These are phyloP conservation scores for Dactylella cylindrospora DNA, from an alignment of 2,329 filamentous ascomycete genomes.

Conservation along the genomic window DNA sequence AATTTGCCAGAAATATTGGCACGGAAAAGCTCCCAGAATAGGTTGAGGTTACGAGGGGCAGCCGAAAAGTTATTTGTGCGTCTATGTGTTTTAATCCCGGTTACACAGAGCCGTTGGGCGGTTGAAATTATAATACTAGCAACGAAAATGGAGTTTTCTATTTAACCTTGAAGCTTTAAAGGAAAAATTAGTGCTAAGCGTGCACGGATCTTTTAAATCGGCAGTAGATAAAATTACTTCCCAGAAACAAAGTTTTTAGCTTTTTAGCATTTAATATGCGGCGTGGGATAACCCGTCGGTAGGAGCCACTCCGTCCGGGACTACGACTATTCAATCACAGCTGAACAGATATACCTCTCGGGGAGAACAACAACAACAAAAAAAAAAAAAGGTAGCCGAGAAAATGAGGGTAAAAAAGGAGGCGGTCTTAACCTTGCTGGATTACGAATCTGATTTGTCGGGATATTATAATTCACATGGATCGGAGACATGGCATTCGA, in stretches of 20 bases:
- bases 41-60: neutral
- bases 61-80: too few species aligned
- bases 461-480: constrained; percentile 36
- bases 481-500: constrained; percentile 1
- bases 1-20: constrained; percentile 12
- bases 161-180: constrained; percentile 6
- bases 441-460: constrained; percentile 27
- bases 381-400: too few species aligned
- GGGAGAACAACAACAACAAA: too few species aligned
- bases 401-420: too few species aligned
- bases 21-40: neutral
- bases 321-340: neutral
- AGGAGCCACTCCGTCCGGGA: constrained; percentile 43
- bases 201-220: constrained; percentile 44
- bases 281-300: constrained; percentile 37
- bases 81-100: constrained; percentile 15
- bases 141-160: neutral
- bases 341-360: too few species aligned
- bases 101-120: constrained; percentile 42
- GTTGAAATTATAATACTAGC: constrained; percentile 31
- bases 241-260: too few species aligned
- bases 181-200: too few species aligned
- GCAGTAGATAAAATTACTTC: too few species aligned
- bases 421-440: too few species aligned
- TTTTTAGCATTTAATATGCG: constrained; percentile 44